Evolutionary conservation across 495 filamentous ascomycete genomes (phyloP).

Genomic region (Hypomontagnella monticulosa): DNA sequence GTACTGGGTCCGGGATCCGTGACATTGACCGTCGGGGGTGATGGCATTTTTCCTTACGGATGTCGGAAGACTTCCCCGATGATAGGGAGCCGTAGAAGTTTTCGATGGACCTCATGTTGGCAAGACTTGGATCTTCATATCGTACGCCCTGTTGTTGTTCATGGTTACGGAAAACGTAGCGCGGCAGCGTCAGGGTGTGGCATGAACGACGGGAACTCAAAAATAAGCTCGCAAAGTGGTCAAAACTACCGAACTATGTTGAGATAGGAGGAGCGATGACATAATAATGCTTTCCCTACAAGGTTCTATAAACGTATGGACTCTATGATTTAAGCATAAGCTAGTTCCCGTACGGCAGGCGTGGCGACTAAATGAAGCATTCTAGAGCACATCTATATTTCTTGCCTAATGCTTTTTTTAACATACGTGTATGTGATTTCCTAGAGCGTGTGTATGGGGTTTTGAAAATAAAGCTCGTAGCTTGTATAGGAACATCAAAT

Average conservation of each 20-base stretch:
- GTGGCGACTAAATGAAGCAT: too few species aligned
- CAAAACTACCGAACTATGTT: background rate
- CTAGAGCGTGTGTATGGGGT: too few species aligned
- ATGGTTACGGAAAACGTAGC: background rate
- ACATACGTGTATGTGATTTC: too few species aligned
- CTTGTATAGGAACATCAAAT: too few species aligned
- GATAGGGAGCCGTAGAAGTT: background rate
- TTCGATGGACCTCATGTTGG: slow-evolving; percentile 10
- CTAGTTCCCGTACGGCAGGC: too few species aligned
- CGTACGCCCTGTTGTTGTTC: background rate
- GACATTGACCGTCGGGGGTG: slow-evolving; percentile 20
- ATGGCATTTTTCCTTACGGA: slow-evolving; percentile 14
- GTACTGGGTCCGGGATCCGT: background rate
- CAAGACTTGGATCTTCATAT: background rate
- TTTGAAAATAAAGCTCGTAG: too few species aligned
- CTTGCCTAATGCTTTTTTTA: too few species aligned
- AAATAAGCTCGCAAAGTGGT: background rate
- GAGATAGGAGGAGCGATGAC: background rate
- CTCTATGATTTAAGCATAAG: too few species aligned
- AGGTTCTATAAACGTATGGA: background rate
- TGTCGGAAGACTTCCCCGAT: background rate
- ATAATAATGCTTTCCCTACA: slow-evolving; percentile 2
- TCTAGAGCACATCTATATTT: too few species aligned
- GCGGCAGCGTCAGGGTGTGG: too few species aligned
- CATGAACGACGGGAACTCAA: too few species aligned